Base-by-base conservation (phyloP, 192 early-diverging fungal species). In the Pilobolus umbonatus region DNA sequence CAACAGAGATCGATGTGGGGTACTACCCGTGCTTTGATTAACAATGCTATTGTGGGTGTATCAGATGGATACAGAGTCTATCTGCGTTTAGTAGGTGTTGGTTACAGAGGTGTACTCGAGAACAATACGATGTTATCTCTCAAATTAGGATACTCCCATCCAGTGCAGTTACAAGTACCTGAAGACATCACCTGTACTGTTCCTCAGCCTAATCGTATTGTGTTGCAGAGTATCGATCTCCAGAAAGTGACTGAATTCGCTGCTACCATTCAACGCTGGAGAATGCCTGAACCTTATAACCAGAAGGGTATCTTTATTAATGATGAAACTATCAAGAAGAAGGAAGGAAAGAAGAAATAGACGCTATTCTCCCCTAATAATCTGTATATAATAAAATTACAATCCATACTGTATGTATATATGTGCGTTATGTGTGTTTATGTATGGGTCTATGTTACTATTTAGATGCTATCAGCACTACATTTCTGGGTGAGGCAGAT, bases 261-360 rank as follows among this genome's bases (percentile, higher is more conserved):
- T 4, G 91, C 94, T 38, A 87, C 86, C 64, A 90, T 99, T 57
- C 80, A 92, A 51, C 80, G 83, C 63, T 91, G 88, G 85, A 85
- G 91, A 74, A 85, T 82, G 61, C 96, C 96, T 30, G 96, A 99
- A 77, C 96, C 96, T 31, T 99, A 97, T 64, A 99, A 99, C 77
- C 94, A 95, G 73, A 99, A 99, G 82, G 97, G 97, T 59, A 93
- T 97, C 39, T 99, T 99, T 81, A 86, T 99, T 52, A 88, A 90
- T 29, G 94, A 95, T 65, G 94, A 99, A 77, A 98, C 95, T 5
- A 99, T 99, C 68, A 89, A 88, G 69, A 97, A 97, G 83, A 99
- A 96, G 87, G 91, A 90, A 52, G 88, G 90, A 62, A 98, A 96
- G 83, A 98, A 95, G 82, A 88, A 91, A 74, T 91, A 80, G 24